Conservation (phyloP, 2,329 filamentous ascomycete species). For the Phoma herbarum region DNA sequence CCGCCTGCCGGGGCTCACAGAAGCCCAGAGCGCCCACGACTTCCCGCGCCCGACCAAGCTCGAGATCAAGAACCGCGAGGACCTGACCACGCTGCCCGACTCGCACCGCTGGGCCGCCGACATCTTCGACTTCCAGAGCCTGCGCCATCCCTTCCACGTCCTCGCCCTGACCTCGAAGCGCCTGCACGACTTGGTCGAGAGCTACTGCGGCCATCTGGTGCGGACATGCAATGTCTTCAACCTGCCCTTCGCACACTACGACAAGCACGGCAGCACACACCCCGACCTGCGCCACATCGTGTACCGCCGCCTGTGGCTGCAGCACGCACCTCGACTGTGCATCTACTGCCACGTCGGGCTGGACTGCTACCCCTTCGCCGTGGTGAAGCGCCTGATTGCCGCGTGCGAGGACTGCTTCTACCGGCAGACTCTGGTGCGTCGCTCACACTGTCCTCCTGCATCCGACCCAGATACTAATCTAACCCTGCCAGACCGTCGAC, state of each 20-base stretch:
- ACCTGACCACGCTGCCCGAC: conserved; percentile 36
- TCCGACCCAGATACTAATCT: conserved; percentile 8
- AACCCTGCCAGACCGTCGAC: conserved; percentile 30
- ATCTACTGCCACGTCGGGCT: conserved; percentile 38
- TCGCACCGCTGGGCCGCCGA: conserved; percentile 38
- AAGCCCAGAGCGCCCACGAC: conserved; percentile 37
- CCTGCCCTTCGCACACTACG: conserved; percentile 37
- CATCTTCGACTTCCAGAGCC: conserved; percentile 35
- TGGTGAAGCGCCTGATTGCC: conserved; percentile 30
- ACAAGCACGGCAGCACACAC: conserved; percentile 35
- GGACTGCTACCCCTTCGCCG: conserved; percentile 38
- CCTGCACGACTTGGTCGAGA: conserved; percentile 34
- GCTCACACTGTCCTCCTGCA: too few species aligned
- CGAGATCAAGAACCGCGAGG: conserved; percentile 32
- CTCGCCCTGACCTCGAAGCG: conserved; percentile 37
- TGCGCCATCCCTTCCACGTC: conserved; percentile 41
- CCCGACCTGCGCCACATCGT: conserved; percentile 40
- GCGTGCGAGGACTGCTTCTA: conserved; percentile 44
- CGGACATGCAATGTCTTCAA: conserved; percentile 42
- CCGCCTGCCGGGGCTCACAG: conserved; percentile 41
- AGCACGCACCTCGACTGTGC: conserved; percentile 40
- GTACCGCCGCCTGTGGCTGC: conserved; percentile 44
- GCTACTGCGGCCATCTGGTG: conserved; percentile 40
- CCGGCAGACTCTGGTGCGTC: conserved; percentile 37
- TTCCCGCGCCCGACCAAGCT: conserved; percentile 27